A percentile compares a stretch with the other conserved stretches of the same genome.
Evolutionary conservation across 2,329 filamentous ascomycete species (phyloP).

Genomic region (Arthrobotrys megalospora): DNA sequence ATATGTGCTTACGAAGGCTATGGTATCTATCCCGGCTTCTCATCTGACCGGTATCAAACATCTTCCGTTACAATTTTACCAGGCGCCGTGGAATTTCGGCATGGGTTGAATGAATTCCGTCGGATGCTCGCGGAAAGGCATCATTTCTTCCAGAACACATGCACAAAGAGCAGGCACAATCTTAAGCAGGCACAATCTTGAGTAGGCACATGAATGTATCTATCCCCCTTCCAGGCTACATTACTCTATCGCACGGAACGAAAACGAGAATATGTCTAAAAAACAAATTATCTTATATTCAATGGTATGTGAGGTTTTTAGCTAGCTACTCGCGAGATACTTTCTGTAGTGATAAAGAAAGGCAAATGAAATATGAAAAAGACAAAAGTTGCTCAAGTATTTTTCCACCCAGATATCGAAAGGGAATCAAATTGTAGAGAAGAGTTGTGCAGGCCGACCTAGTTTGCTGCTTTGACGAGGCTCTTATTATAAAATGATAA

Average conservation of each 20-base stretch:
- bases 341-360: constrained; percentile 20
- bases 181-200: too few relatives aligned
- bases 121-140: constrained; percentile 25
- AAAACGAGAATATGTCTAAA: neutral
- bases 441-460: constrained; percentile 49
- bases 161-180: neutral
- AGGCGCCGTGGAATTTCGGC: constrained; percentile 19
- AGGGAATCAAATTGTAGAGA: constrained; percentile 53
- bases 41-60: constrained; percentile 6
- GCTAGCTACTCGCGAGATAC: constrained; percentile 47
- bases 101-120: constrained; percentile 7
- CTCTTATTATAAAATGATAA: constrained; percentile 60
- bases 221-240: neutral
- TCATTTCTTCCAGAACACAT: neutral
- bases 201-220: neutral
- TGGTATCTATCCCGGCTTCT: neutral
- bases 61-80: constrained; percentile 3
- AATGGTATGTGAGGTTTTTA: constrained; percentile 43
- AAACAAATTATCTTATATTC: constrained; percentile 54
- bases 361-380: constrained; percentile 10
- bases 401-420: constrained; percentile 40
- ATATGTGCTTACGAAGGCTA: neutral
- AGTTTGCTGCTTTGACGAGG: constrained; percentile 38
- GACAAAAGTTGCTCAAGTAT: constrained; percentile 16
- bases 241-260: neutral